A percentile compares a stretch with the other conserved stretches of the same genome.
Evolutionary conservation across 257 asterid genomes (phyloP).

Genomic region (Solanum lycopersicoides): DNA sequence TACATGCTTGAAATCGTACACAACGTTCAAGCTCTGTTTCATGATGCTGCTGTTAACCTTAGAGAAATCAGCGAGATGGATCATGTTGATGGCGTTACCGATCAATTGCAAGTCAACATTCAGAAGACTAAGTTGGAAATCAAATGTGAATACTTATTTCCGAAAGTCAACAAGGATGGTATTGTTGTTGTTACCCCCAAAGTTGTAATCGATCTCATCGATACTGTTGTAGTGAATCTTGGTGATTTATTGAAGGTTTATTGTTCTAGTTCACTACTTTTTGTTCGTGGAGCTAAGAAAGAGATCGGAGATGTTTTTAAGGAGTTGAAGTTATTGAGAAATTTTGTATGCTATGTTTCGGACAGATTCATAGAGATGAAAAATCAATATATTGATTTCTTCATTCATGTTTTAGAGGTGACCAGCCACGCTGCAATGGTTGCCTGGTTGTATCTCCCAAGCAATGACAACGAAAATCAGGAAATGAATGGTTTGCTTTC

Average conservation of each 20-base stretch:
- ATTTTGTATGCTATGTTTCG: neutral
- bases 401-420: neutral
- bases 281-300: neutral
- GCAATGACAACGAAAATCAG: neutral
- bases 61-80: neutral
- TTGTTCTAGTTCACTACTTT: neutral
- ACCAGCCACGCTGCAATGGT: neutral
- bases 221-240: neutral
- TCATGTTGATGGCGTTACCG: rapidly evolving
- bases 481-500: neutral
- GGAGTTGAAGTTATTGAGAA: neutral
- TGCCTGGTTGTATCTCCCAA: neutral
- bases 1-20: neutral
- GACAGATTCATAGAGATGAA: neutral
- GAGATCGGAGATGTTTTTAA: neutral
- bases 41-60: neutral
- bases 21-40: neutral
- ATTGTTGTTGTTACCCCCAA: rapidly evolving
- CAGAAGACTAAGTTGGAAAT: neutral
- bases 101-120: neutral
- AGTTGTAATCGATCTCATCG: neutral
- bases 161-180: neutral
- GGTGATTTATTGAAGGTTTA: neutral
- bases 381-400: neutral
- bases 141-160: neutral